A percentile compares a stretch with the other conserved stretches of the same genome.
Conservation (phyloP, 345 rosid species). For the Firmiana major region DNA sequence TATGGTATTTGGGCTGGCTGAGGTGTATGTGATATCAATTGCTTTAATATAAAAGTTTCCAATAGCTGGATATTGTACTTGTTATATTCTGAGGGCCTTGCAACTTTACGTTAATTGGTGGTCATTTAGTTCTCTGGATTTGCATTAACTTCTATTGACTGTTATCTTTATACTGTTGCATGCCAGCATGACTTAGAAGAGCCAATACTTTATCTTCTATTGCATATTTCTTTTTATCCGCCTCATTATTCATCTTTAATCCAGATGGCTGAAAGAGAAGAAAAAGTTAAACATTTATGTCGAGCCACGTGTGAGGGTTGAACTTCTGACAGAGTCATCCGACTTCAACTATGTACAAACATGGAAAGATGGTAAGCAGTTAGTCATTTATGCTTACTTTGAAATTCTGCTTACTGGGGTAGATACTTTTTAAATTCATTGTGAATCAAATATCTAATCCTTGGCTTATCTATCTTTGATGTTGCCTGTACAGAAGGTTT, state of each 20-base stretch:
- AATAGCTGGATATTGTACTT: neutral
- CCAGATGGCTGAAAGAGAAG: constrained; percentile 87
- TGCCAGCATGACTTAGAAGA: constrained; percentile 8
- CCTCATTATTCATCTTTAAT: constrained; percentile 17
- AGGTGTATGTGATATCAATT: neutral
- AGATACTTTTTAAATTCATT: neutral
- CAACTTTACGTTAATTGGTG: neutral
- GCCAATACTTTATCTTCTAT: neutral
- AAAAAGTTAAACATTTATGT: constrained; percentile 69
- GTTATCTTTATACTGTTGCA: neutral
- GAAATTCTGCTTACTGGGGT: neutral
- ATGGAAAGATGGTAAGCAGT: constrained; percentile 83
- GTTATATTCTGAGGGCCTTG: neutral
- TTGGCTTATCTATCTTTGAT: neutral
- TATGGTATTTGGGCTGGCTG: neutral
- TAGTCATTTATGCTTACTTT: neutral
- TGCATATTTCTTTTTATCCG: neutral
- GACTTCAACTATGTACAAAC: constrained; percentile 72
- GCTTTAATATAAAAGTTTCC: neutral
- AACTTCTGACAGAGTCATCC: constrained; percentile 80
- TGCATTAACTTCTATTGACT: neutral
- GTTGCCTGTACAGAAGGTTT: neutral
- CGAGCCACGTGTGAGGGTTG: constrained; percentile 78
- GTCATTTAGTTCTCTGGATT: neutral
- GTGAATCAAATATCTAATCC: neutral